phyloP scores from a whole-genome alignment of 1,139 yeast species.

The Blastobotrys apis region DNA sequence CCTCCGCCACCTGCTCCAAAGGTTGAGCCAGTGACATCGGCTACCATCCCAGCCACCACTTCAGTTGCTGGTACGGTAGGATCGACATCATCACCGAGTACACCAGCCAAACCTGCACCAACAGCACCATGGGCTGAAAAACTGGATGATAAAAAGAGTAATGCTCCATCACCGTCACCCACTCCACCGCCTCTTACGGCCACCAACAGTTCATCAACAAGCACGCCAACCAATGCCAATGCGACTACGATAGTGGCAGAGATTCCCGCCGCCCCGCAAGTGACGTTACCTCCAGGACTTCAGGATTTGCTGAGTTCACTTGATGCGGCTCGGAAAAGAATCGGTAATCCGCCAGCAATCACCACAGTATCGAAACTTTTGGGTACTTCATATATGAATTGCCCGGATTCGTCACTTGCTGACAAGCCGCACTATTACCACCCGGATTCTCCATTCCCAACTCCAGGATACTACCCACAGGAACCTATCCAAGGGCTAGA shows the following conservation, averaged over 20 bases:
- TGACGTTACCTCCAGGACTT: conserved; percentile 45
- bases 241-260: conserved; percentile 8
- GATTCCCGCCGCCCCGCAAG: conserved; percentile 17
- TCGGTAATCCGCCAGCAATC: conserved; percentile 52
- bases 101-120: conserved; percentile 11
- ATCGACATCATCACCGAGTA: conserved; percentile 2
- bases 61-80: background rate
- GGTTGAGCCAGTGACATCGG: conserved; percentile 15
- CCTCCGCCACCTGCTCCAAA: conserved; percentile 17
- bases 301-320: conserved; percentile 45
- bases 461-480: conserved; percentile 87
- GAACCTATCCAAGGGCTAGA: conserved; percentile 56
- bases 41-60: conserved; percentile 1
- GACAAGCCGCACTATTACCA: conserved; percentile 79
- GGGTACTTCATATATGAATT: conserved; percentile 74
- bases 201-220: background rate
- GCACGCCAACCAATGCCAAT: background rate
- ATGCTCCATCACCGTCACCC: conserved; percentile 10
- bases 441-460: conserved; percentile 85
- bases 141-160: conserved; percentile 14
- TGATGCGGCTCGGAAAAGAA: conserved; percentile 43
- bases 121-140: conserved; percentile 28
- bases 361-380: conserved; percentile 54
- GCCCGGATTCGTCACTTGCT: conserved; percentile 91
- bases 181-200: conserved; percentile 7